Evolutionary conservation across 805 yeast genomes (phyloP).

Genomic region (Debaryomyces maramus): DNA sequence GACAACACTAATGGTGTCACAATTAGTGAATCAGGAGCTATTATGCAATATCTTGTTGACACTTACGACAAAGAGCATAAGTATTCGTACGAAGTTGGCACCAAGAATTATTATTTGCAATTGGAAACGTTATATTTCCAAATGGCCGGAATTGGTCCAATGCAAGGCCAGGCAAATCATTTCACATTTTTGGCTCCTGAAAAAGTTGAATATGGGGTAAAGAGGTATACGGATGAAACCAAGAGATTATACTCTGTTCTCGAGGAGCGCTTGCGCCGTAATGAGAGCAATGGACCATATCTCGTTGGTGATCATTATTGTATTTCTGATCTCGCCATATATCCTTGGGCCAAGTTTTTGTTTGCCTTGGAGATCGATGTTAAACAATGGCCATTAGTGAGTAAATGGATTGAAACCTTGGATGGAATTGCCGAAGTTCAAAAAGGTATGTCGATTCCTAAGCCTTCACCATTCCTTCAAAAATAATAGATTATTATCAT

Average conservation of each 20-base stretch:
- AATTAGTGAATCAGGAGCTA: slow-evolving; percentile 62
- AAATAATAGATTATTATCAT: background rate
- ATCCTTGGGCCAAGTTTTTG: slow-evolving; percentile 42
- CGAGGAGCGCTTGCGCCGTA: slow-evolving; percentile 50
- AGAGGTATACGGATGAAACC: slow-evolving; percentile 53
- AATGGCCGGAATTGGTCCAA: slow-evolving; percentile 58
- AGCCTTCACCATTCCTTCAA: background rate
- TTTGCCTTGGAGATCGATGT: slow-evolving; percentile 27
- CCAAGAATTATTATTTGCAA: slow-evolving; percentile 50
- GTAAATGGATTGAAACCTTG: slow-evolving; percentile 40
- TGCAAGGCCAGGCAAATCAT: slow-evolving; percentile 60
- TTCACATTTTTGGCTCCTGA: slow-evolving; percentile 48
- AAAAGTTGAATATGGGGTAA: slow-evolving; percentile 53
- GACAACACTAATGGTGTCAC: slow-evolving; percentile 44
- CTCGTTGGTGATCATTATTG: slow-evolving; percentile 60
- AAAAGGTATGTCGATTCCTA: slow-evolving; percentile 9
- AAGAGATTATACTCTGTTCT: slow-evolving; percentile 54
- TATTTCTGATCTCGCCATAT: slow-evolving; percentile 56
- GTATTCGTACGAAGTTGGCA: slow-evolving; percentile 36
- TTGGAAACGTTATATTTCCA: slow-evolving; percentile 53
- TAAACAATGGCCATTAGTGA: slow-evolving; percentile 38
- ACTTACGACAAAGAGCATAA: slow-evolving; percentile 57
- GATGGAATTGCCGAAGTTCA: slow-evolving; percentile 6
- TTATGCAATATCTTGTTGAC: slow-evolving; percentile 57
- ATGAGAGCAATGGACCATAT: slow-evolving; percentile 44